phyloP scores from a whole-genome alignment of 2,329 filamentous ascomycete genomes.

The Echinosphaeria canescens region DNA sequence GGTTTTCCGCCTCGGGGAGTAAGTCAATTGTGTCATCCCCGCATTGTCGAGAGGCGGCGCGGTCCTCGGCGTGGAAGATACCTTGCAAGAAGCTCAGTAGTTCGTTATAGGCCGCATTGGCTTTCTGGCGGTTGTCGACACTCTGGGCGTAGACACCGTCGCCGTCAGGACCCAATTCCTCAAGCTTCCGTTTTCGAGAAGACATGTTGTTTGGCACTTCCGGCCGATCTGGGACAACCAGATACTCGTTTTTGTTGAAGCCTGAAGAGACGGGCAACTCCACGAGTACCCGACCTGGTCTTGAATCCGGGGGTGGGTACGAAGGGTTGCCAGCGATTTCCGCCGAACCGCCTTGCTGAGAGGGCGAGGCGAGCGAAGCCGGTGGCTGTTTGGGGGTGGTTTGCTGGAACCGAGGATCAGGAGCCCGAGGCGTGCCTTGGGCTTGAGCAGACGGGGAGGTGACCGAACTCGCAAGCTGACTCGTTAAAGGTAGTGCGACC shows the following conservation, averaged over 20 bases:
- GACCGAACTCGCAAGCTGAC: no score
- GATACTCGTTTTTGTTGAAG: conserved; percentile 30
- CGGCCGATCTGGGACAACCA: conserved; percentile 20
- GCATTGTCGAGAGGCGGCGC: conserved; percentile 29
- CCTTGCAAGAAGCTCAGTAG: conserved; percentile 32
- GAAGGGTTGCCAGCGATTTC: conserved; percentile 26
- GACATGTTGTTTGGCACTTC: conserved; percentile 25
- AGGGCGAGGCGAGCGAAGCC: conserved; percentile 4
- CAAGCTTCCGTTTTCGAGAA: conserved; percentile 28
- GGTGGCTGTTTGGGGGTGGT: no score
- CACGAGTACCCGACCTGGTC: no score
- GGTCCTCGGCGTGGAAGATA: conserved; percentile 60
- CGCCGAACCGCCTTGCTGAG: conserved; percentile 7
- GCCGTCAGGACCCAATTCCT: conserved; percentile 22
- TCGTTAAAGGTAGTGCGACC: no score
- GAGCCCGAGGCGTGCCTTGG: no score
- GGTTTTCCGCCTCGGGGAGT: conserved; percentile 36
- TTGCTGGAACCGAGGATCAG: no score
- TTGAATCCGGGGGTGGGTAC: no score
- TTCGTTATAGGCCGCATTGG: conserved; percentile 49
- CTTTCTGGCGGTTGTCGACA: conserved; percentile 64
- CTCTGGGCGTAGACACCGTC: conserved; percentile 35
- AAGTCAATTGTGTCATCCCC: no score
- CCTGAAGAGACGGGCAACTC: no score
- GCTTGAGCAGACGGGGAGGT: no score